Percentiles rank a stretch among this genome's conserved stretches.
These are phyloP conservation scores for Backusella psychrophila DNA, from an alignment of 192 early-diverging fungal genomes.

Conservation along the genomic window DNA sequence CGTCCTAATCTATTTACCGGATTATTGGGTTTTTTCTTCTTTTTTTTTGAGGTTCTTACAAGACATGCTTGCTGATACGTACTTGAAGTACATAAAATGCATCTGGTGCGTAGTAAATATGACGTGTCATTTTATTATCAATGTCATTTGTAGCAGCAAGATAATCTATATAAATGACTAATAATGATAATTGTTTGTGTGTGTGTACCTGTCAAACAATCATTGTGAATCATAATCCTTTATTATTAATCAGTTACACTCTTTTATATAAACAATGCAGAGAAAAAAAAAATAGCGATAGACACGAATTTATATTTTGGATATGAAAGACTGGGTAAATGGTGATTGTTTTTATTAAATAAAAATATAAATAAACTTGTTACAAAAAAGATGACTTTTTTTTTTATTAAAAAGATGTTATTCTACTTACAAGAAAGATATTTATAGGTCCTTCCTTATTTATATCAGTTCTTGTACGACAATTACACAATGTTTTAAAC, in stretches of 20 bases:
- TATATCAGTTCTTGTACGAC: not conserved
- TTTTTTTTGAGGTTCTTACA: not conserved
- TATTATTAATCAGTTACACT: too few relatives aligned
- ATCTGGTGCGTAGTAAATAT: too few relatives aligned
- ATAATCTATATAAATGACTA: not conserved
- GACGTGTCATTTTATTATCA: too few relatives aligned
- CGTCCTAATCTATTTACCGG: not conserved
- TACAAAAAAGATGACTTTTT: not conserved
- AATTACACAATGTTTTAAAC: not conserved
- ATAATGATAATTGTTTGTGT: not conserved
- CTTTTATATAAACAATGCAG: too few relatives aligned
- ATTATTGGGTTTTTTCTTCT: not conserved
- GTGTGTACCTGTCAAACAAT: not conserved
- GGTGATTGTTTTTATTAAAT: too few relatives aligned
- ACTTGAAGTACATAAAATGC: too few relatives aligned
- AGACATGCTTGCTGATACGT: not conserved
- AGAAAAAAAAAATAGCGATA: too few relatives aligned
- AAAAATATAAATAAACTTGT: not conserved
- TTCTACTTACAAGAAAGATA: not conserved
- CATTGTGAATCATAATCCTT: not conserved
- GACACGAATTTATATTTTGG: too few relatives aligned
- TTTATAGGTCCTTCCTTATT: conserved; percentile 1
- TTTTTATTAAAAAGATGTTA: not conserved
- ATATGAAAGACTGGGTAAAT: too few relatives aligned
- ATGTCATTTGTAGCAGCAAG: not conserved